phyloP scores from a whole-genome alignment of 768 basidiomycete genomes.

The Mycena pura region DNA sequence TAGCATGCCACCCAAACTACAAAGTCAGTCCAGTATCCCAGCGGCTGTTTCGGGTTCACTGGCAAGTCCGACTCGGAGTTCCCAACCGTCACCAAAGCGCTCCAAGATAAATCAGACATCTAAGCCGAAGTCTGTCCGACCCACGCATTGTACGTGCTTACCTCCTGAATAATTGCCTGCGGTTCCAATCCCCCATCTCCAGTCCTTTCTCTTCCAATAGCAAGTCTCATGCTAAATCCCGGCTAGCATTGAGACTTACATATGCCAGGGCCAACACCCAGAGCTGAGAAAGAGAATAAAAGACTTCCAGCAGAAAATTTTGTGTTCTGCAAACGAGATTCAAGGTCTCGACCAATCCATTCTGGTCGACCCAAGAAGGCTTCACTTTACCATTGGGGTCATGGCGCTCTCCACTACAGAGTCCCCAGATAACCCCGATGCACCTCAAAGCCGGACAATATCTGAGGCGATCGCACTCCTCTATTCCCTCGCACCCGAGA shows the following conservation, averaged over 20 bases:
- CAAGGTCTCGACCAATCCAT: constrained; percentile 67
- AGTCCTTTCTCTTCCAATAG: background rate
- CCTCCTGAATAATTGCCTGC: background rate
- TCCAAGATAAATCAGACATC: too few relatives aligned
- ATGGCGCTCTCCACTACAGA: constrained; percentile 56
- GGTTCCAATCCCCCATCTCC: background rate
- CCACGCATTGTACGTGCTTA: background rate
- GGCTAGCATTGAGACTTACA: background rate
- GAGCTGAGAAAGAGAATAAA: constrained; percentile 43
- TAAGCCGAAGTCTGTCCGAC: background rate
- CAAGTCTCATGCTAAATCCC: background rate
- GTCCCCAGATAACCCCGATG: background rate
- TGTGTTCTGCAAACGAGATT: constrained; percentile 46
- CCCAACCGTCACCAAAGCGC: too few relatives aligned
- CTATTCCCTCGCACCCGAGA: constrained; percentile 44
- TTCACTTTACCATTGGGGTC: constrained; percentile 79
- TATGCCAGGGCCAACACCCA: constrained; percentile 47
- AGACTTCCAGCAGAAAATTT: constrained; percentile 40
- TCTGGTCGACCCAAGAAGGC: constrained; percentile 59
- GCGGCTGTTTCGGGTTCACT: too few relatives aligned
- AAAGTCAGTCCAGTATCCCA: too few relatives aligned
- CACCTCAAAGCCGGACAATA: constrained; percentile 37
- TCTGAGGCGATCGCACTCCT: constrained; percentile 52
- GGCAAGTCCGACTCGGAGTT: too few relatives aligned
- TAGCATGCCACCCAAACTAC: too few relatives aligned